Base-by-base conservation (phyloP, 495 filamentous ascomycete species). In the Penicillium goetzii region DNA sequence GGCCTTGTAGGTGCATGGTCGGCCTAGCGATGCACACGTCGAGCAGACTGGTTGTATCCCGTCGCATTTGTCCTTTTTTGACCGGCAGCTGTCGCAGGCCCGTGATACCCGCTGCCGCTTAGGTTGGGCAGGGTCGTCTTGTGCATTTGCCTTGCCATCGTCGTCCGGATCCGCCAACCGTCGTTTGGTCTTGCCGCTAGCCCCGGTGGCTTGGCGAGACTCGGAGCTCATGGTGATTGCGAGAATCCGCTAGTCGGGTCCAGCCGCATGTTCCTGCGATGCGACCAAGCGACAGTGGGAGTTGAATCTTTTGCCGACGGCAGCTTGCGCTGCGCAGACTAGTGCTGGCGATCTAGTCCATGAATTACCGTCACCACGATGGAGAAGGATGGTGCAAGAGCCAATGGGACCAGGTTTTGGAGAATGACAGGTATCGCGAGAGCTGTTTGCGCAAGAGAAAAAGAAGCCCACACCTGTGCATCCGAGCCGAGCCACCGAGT, bases 11-110 rank as follows among this genome's bases (percentile, higher is more conserved):
- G 88, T 85, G 68, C 89, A 92, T 4, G 79, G 72, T 14, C 87
- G 78, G 17, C 77, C 82, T 51, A 88, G 81, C 7, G 84, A 81
- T 23, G 80, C 78, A 74, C 89, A 92, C 4, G 87, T 88, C 28
- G 80, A 84, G 66, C 88, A 90, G 9, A 80, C 69, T 10, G 88
- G 87, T 56, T 85, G 85, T 14, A 74, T 74, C 0, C 88, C 88
- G 61, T 90, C 88, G 66, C 88, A 90, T 64, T 87, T 89, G 71
- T 89, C 86, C 49, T 88, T 84, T 51, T 83, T 84, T 10, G 82
- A 81, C 28, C 88, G 83, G 65, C 88, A 90, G 58, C 87, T 88
- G 61, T 89, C 87, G 74, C 88, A 90, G 17, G 88, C 88, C 49
- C 86, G 78, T 23, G 88, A 88, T 3, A 90, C 88, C 23, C 78